Conservation (phyloP, 768 basidiomycete species). For the Symmetrospora coprosmae region DNA sequence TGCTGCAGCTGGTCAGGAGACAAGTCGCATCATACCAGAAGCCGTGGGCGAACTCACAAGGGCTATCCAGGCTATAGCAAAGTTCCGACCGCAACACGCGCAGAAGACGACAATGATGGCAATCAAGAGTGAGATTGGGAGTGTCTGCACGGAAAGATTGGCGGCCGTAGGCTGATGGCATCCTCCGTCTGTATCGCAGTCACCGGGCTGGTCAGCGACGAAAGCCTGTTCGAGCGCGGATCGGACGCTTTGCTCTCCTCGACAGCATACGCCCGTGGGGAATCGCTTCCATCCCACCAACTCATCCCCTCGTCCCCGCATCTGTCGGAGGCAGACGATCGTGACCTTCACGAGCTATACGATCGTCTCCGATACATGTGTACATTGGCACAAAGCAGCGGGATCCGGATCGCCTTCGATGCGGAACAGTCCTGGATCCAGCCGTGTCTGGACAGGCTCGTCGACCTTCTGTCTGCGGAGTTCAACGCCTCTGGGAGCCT, state of each 20-base stretch:
- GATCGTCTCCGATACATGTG: constrained; percentile 27
- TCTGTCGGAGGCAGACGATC: constrained; percentile 26
- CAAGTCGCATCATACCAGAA: constrained; percentile 20
- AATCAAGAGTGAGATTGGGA: constrained; percentile 26
- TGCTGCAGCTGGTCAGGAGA: constrained; percentile 20
- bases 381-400: constrained; percentile 22
- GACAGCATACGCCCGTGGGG: constrained; percentile 1
- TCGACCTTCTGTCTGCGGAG: constrained; percentile 29
- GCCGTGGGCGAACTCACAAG: constrained; percentile 22
- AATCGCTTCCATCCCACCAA: background rate
- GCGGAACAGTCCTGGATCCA: constrained; percentile 36
- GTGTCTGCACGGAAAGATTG: background rate
- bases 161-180: background rate
- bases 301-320: constrained; percentile 22
- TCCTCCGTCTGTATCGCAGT: background rate
- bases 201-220: constrained; percentile 29
- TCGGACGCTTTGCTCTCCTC: constrained; percentile 22
- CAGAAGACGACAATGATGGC: constrained; percentile 29
- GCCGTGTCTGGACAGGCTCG: constrained; percentile 31
- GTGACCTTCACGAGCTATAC: constrained; percentile 27
- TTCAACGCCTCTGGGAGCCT: constrained; percentile 26
- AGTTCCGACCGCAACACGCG: background rate
- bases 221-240: constrained; percentile 23
- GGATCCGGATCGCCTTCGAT: constrained; percentile 32
- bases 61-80: background rate